Base-by-base conservation (phyloP, 257 asterid genomes). In the Ilex aquifolium region DNA sequence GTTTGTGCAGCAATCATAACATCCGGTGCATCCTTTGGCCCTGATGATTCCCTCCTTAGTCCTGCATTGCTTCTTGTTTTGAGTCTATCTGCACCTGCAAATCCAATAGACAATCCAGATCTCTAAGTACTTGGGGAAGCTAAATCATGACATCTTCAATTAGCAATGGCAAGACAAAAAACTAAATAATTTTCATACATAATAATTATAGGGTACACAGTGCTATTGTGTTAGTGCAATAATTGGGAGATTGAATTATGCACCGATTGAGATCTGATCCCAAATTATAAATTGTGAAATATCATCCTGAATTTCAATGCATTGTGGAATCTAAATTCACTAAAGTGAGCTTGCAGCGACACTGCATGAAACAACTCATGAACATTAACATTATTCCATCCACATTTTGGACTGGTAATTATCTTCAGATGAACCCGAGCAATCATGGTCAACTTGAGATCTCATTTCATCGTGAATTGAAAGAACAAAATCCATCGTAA, bases 1-100 rank as follows among this genome's bases (percentile, higher is more conserved):
- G 85, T 93, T 61, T 87, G 95, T 12, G 99, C 95, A 58, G 97
- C 88, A 77, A 93, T 93, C 82, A 87, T 97, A 71, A 69, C 79
- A 74, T 77, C 85, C 0, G 97, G 88, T 48, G 76, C 63, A 68
- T 85, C 95, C 71, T 82, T 89, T 11, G 58, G 76, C 54, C 67
- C 83, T 13, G 80, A 72, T 57, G 77, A 49, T 56, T 87, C 96
- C 77, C 83, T 93, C 76, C 65, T 82, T 5, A 72, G 76, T 53
- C 86, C 84, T 2, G 63, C 69, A 60, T 65, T 76, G 81, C 76
- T 85, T 80, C 91, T 84, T 48, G 88, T 17, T 77, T 83, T 87
- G 7, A 80, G 73, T 81, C 96, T 80, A 70, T 87, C 96, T 2
- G 89, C 91, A 48, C 97, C 99, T 90, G 71, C 66, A 65, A 69